Base-by-base conservation (phyloP, 2,329 filamentous ascomycete genomes). In the Xenoacremonium recifei region DNA sequence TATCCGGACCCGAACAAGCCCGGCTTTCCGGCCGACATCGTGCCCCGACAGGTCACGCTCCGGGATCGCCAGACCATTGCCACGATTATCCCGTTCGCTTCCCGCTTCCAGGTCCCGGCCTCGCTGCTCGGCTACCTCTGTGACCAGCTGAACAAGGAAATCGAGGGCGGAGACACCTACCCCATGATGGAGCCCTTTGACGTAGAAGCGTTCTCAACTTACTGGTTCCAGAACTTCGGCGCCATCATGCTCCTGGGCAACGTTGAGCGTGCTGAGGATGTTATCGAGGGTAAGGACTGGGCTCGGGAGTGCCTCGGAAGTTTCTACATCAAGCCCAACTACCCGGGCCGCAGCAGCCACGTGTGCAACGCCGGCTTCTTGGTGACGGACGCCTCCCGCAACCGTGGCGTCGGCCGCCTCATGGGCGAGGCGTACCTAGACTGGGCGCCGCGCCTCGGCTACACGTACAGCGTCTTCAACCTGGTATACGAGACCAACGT, bases 241-340 rank as follows among this genome's bases (percentile, higher is more conserved):
- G 89, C 87, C 36, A 82, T 95, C 62, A 93, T 95, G 88, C 73
- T 95, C 17, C 73, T 93, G 31, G 89, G 90, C 42, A 81, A 85
- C 56, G 81, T 92, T 43, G 77, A 80, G 38, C 76, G 75, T 42
- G 70, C 78, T 19, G 76, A 80, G 40, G 81, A 84, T 42, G 66
- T 79, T 45, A 57, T 74, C 54, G 67, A 82, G 67, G 66, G 75
- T 65, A 72, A 74, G 51, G 87, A 92, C 65, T 95, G 90, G 89
- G 79, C 82, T 51, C 84, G 83, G 59, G 77, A 86, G 57, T 95
- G 89, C 57, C 71, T 96, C 32, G 90, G 90, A 43, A 95, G 88
- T 68, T 95, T 95, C 68, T 95, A 93, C 68, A 87, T 95, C 74
- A 91, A 93, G 70, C 89, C 90, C 35, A 95, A 96, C 66, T 96